Conservation (phyloP, 2,329 filamentous ascomycete species). For the Hysterium pulicare region DNA sequence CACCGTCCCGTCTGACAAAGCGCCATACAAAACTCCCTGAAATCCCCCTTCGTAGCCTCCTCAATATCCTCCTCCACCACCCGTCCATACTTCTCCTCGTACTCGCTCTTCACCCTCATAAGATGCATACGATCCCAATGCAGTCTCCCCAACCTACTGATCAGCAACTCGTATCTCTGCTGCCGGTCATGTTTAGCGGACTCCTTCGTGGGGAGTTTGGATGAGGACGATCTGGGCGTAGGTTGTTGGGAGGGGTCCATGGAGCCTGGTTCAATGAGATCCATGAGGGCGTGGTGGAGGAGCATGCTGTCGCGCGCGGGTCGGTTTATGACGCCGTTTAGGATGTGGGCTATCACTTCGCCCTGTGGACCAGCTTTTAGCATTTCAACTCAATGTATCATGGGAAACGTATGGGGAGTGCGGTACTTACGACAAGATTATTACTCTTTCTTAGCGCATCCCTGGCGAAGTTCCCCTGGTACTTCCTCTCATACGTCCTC, state of each 20-base stretch:
- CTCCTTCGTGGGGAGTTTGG: constrained; percentile 18
- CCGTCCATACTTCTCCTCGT: constrained; percentile 70
- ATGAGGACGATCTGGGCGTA: constrained; percentile 11
- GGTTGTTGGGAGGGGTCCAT: constrained; percentile 15
- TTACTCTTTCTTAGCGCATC: constrained; percentile 85
- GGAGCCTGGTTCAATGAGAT: constrained; percentile 41
- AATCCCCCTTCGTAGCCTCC: constrained; percentile 72
- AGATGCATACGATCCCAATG: constrained; percentile 91
- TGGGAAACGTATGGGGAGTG: neutral
- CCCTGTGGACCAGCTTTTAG: constrained; percentile 57
- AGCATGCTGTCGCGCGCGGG: constrained; percentile 90
- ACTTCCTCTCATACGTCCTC: constrained; percentile 68
- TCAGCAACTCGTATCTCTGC: constrained; percentile 79
- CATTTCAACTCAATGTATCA: neutral
- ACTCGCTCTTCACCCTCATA: constrained; percentile 74
- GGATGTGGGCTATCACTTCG: constrained; percentile 88
- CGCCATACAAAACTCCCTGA: constrained; percentile 71
- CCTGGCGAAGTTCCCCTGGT: constrained; percentile 77
- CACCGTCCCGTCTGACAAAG: constrained; percentile 42
- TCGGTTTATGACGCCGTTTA: constrained; percentile 95
- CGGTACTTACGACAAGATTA: constrained; percentile 78
- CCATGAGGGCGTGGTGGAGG: constrained; percentile 78
- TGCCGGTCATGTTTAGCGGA: constrained; percentile 39
- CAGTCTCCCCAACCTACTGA: constrained; percentile 79
- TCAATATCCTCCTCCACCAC: constrained; percentile 75